phyloP scores from a whole-genome alignment of 129 eudicot species.

The Solidago caesia region DNA sequence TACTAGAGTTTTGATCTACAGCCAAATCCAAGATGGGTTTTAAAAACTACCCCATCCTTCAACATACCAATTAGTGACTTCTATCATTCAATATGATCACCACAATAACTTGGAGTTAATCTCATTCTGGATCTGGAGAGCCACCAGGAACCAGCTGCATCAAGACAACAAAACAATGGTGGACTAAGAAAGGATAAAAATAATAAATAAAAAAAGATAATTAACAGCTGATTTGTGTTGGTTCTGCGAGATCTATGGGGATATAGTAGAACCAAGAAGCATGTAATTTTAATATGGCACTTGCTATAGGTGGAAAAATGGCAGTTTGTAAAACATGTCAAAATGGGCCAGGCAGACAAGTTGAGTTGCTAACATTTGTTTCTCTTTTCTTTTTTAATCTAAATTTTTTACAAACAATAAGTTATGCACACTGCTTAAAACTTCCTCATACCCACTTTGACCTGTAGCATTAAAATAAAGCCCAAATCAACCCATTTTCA shows the following conservation, averaged over 20 bases:
- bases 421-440: too few relatives aligned
- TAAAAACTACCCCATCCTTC: slow-evolving; percentile 30
- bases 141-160: slow-evolving; percentile 72
- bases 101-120: neutral
- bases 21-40: slow-evolving; percentile 33
- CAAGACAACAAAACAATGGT: slow-evolving; percentile 9
- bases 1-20: slow-evolving; percentile 10
- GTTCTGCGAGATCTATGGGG: neutral
- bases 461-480: neutral
- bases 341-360: neutral
- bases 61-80: slow-evolving; percentile 10
- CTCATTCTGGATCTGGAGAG: slow-evolving; percentile 70
- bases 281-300: neutral
- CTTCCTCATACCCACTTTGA: neutral
- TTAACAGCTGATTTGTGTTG: neutral
- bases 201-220: neutral
- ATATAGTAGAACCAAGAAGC: neutral
- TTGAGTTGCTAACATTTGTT: too few relatives aligned
- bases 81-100: slow-evolving; percentile 13
- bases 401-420: too few relatives aligned
- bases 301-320: neutral
- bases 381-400: neutral
- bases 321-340: neutral
- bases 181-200: neutral
- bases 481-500: neutral